Conservation (phyloP, 2,329 filamentous ascomycete species). For the Fusarium robinianum region DNA sequence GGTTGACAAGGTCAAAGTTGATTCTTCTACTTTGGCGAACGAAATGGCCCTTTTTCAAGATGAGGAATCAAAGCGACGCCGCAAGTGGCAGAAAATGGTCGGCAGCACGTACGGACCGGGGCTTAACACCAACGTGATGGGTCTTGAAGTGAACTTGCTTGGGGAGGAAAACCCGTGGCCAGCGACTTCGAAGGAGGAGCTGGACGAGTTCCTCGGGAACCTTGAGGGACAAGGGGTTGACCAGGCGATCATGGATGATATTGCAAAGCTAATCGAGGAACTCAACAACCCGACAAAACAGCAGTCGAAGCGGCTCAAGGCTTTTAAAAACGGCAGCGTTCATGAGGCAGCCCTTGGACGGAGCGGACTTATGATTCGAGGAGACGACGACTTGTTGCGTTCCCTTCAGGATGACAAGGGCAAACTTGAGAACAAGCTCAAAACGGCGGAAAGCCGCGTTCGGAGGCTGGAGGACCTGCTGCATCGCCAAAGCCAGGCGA, state of each 20-base stretch:
- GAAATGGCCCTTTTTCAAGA: constrained; percentile 92
- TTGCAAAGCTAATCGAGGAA: constrained; percentile 77
- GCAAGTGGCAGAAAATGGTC: constrained; percentile 87
- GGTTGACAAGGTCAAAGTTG: constrained; percentile 85
- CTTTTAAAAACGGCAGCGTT: constrained; percentile 95
- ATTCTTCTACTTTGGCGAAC: constrained; percentile 86
- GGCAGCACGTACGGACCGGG: constrained; percentile 73
- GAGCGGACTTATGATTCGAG: constrained; percentile 81
- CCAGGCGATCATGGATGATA: constrained; percentile 68
- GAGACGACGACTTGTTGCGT: constrained; percentile 80
- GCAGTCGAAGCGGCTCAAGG: constrained; percentile 83
- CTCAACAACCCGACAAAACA: constrained; percentile 82
- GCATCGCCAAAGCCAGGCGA: constrained; percentile 74
- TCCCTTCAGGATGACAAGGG: constrained; percentile 82
- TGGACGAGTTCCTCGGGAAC: constrained; percentile 72
- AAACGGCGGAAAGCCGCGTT: constrained; percentile 86
- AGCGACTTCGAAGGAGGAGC: constrained; percentile 71
- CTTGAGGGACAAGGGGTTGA: constrained; percentile 70
- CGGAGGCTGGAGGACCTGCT: constrained; percentile 89
- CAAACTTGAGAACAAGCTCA: constrained; percentile 73
- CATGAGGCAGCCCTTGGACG: constrained; percentile 89
- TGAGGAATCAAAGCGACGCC: constrained; percentile 85
- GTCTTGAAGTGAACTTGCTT: constrained; percentile 83
- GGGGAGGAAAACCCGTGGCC: constrained; percentile 84
- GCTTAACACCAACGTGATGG: constrained; percentile 70